Evolutionary conservation across 768 basidiomycete species (phyloP), one percentile per base, ranked within the genome.

Genomic region (Sarcomyxa edulis): DNA sequence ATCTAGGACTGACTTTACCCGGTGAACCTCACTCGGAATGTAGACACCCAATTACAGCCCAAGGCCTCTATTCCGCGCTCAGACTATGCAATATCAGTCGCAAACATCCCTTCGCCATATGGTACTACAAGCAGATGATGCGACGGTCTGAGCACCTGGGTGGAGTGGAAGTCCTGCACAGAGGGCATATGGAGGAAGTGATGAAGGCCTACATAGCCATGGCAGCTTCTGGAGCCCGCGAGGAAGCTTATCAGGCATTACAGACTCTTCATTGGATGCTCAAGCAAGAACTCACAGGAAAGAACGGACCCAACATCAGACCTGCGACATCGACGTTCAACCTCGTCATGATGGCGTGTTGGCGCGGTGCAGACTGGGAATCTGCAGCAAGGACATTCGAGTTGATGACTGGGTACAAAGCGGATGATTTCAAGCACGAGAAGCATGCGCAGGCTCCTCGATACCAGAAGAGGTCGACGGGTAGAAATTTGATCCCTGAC

Each of bases 211-310:
- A 72, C 32, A 59, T 73, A 12, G 50, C 69, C 18, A 46, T 72
- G 15, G 60, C 69, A 3, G 60, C 59, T 6, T 49, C 60, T 18
- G 58, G 61, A 12, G 48, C 62, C 8, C 70, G 20, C 5, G 36
- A 32, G 10, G 24, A 29, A 27, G 29, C 46, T 0, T 24, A 38
- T 10, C 65, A 71, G 41, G 76, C 79, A 4, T 58, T 86, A 28
- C 69, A 75, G 40, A 67, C 59, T 3, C 61, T 90, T 18, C 72
- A 84, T 51, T 86, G 83, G 81, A 81, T 83, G 74, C 55, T 84
- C 37, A 65, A 67, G 36, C 71, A 74, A 42, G 75, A 75, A 48
- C 66, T 69, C 18, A 51, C 63, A 14, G 64, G 63, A 15, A 44
- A 60, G n/a, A 64, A 65, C 43, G 68, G 71, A 3, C 65, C 65